phyloP scores from a whole-genome alignment of 2,329 filamentous ascomycete species.

The Tolypocladium capitatum region DNA sequence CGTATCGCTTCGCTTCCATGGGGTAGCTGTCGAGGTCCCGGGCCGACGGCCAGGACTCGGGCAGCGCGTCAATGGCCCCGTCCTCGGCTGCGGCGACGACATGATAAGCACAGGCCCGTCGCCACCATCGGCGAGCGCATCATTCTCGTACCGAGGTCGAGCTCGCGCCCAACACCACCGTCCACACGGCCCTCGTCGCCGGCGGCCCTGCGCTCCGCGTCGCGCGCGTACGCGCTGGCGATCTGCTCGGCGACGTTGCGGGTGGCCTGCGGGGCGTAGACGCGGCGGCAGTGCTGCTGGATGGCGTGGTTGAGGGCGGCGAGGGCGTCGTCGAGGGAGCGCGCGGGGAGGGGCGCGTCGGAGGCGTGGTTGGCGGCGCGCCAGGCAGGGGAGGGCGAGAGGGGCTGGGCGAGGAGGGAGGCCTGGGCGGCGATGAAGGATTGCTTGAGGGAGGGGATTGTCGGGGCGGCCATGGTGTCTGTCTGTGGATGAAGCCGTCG shows the following conservation, averaged over 20 bases:
- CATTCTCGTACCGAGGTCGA: conserved; percentile 29
- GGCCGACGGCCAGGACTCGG: conserved; percentile 30
- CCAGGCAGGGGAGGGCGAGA: conserved; percentile 42
- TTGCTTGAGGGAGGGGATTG: conserved; percentile 49
- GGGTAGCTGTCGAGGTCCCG: conserved; percentile 24
- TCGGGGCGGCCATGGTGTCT: conserved; percentile 21
- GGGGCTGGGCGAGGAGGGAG: conserved; percentile 45
- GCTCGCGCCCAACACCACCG: conserved; percentile 22
- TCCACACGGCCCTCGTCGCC: conserved; percentile 17
- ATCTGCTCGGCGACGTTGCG: conserved; percentile 63
- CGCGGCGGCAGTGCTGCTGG: conserved; percentile 50
- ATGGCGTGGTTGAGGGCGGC: conserved; percentile 47
- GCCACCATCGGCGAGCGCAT: not conserved
- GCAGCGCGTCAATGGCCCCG: conserved; percentile 31
- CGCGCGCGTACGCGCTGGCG: conserved; percentile 46
- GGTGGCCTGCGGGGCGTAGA: conserved; percentile 55
- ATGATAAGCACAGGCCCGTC: not conserved
- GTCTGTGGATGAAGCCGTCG: too few species aligned
- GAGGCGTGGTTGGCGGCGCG: conserved; percentile 31
- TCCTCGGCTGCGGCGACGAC: conserved; percentile 22
- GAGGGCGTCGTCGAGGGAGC: conserved; percentile 42
- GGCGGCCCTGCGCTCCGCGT: conserved; percentile 25
- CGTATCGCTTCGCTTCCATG: conserved; percentile 37
- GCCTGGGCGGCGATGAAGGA: conserved; percentile 51
- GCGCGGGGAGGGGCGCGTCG: conserved; percentile 28